These are phyloP conservation scores for Lithohypha guttulata DNA, from an alignment of 2,329 filamentous ascomycete species.

Conservation along the genomic window DNA sequence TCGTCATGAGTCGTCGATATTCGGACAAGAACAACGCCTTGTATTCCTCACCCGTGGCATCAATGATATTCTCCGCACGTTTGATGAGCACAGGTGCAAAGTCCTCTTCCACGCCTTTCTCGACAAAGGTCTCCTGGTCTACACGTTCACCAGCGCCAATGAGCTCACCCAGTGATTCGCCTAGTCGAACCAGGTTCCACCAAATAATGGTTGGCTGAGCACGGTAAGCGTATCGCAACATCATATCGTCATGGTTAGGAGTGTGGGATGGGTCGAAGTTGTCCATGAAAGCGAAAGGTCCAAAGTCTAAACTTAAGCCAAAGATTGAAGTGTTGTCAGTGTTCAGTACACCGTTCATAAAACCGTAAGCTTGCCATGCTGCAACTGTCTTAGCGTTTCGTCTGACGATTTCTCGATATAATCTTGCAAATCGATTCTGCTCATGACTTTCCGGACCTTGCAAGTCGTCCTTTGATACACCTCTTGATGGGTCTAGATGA, in stretches of 20 bases:
- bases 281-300: slow-evolving; percentile 95
- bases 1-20: slow-evolving; percentile 76
- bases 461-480: slow-evolving; percentile 46
- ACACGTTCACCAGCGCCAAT: slow-evolving; percentile 65
- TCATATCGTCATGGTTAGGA: slow-evolving; percentile 88
- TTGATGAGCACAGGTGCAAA: slow-evolving; percentile 59
- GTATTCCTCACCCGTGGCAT: slow-evolving; percentile 72
- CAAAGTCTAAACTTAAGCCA: slow-evolving; percentile 85
- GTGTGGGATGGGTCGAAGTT: slow-evolving; percentile 92
- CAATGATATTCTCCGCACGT: slow-evolving; percentile 75
- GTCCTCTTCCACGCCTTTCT: slow-evolving; percentile 61
- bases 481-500: slow-evolving; percentile 35
- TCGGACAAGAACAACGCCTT: slow-evolving; percentile 77
- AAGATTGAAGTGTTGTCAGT: slow-evolving; percentile 93
- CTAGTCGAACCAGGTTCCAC: slow-evolving; percentile 94
- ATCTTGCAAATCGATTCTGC: slow-evolving; percentile 75
- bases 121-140: slow-evolving; percentile 60
- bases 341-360: slow-evolving; percentile 97
- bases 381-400: slow-evolving; percentile 83
- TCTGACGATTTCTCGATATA: slow-evolving; percentile 79
- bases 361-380: slow-evolving; percentile 95
- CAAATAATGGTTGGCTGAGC: slow-evolving; percentile 95
- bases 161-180: slow-evolving; percentile 78
- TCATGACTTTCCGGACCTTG: slow-evolving; percentile 58
- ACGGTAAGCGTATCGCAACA: slow-evolving; percentile 78